Percentiles rank a stretch among this genome's conserved stretches.
Evolutionary conservation across 176 grass and related monocot species (phyloP).

Genomic region (Poa pratensis): DNA sequence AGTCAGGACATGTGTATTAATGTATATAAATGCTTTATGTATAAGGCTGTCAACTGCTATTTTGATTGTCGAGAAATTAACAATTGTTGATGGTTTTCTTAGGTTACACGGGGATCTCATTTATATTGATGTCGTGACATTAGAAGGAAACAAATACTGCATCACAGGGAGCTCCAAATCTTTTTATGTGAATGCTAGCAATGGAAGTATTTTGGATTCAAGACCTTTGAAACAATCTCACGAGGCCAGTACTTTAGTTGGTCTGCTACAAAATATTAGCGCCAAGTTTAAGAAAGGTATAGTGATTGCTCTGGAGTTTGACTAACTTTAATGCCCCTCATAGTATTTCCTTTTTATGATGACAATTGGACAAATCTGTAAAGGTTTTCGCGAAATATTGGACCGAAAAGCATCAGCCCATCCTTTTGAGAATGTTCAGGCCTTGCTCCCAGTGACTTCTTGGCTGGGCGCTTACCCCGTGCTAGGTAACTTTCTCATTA

Average conservation of each 20-base stretch:
- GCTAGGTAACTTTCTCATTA: slow-evolving; percentile 52
- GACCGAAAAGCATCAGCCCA: slow-evolving; percentile 79
- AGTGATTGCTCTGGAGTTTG: background rate
- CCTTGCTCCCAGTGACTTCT: slow-evolving; percentile 82
- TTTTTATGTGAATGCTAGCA: slow-evolving; percentile 91
- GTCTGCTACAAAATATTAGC: slow-evolving; percentile 88
- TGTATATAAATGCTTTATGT: slow-evolving; percentile 21
- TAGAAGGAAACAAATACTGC: slow-evolving; percentile 93
- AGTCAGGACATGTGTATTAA: background rate
- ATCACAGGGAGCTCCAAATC: slow-evolving; percentile 92
- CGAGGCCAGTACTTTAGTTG: slow-evolving; percentile 78
- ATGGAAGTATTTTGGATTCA: slow-evolving; percentile 69
- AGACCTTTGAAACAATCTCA: slow-evolving; percentile 72
- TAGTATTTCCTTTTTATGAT: slow-evolving; percentile 17
- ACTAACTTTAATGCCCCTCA: background rate
- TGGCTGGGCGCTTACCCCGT: slow-evolving; percentile 79
- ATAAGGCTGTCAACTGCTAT: background rate
- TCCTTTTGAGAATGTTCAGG: slow-evolving; percentile 94
- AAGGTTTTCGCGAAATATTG: slow-evolving; percentile 89
- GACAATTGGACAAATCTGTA: slow-evolving; percentile 44
- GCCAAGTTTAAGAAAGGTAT: slow-evolving; percentile 98
- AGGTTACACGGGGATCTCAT: slow-evolving; percentile 96
- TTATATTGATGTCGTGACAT: slow-evolving; percentile 82
- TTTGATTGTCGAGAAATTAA: slow-evolving; percentile 21
- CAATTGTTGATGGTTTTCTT: slow-evolving; percentile 29